Percentiles rank a stretch among this genome's conserved stretches.
These are phyloP conservation scores for Diphasiastrum complanatum DNA, from an alignment of 83 land plant genomes.

Conservation along the genomic window DNA sequence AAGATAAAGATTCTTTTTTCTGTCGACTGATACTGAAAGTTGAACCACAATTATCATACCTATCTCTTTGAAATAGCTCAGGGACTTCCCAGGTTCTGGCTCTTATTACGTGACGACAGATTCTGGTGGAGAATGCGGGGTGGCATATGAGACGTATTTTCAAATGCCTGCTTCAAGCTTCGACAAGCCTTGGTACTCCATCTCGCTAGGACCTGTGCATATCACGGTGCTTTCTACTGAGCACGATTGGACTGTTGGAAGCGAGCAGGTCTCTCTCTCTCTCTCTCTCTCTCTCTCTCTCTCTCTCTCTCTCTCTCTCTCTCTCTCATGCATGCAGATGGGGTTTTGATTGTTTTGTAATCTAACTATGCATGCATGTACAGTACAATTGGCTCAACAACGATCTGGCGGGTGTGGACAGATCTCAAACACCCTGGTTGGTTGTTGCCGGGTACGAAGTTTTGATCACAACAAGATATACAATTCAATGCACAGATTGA, in stretches of 20 bases:
- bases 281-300: too few species aligned
- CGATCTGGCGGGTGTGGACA: too few species aligned
- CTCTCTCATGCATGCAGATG: too few species aligned
- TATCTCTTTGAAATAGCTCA: conserved; percentile 28
- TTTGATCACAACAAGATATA: too few species aligned
- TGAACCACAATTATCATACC: neutral
- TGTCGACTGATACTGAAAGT: neutral
- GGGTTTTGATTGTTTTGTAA: too few species aligned
- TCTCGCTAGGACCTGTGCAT: conserved; percentile 67
- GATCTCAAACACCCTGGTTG: too few species aligned
- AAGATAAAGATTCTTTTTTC: neutral
- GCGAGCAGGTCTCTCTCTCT: conserved; percentile 95
- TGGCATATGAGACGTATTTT: conserved; percentile 74
- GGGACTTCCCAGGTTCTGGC: conserved; percentile 50
- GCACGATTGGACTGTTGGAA: conserved; percentile 51
- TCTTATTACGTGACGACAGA: conserved; percentile 57
- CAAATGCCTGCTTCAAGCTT: conserved; percentile 58
- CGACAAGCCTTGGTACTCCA: conserved; percentile 93
- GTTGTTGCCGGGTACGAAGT: too few species aligned
- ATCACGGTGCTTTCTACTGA: conserved; percentile 86
- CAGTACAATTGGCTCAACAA: too few species aligned
- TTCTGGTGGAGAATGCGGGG: conserved; percentile 95
- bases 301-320: too few species aligned
- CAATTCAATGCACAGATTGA: too few species aligned
- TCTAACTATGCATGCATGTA: too few species aligned